These are phyloP conservation scores for Phycomyces nitens DNA, from an alignment of 192 early-diverging fungal genomes.

Conservation along the genomic window DNA sequence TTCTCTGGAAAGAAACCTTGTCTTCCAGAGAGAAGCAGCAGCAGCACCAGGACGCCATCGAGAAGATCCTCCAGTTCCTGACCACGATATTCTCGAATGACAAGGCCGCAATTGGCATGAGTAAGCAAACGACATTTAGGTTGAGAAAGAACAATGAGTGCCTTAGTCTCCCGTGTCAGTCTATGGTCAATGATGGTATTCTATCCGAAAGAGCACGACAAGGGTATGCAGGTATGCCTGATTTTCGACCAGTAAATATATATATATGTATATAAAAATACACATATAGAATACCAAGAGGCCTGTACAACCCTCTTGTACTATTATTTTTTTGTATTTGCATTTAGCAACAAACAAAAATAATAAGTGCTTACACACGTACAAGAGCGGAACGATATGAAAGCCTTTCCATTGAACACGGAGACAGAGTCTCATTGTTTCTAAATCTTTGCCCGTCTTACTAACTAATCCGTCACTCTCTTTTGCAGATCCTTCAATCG, in stretches of 20 bases:
- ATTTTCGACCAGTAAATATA: not conserved
- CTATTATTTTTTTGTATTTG: not conserved
- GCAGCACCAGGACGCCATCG: conserved; percentile 84
- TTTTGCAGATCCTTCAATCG: not conserved
- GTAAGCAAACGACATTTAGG: conserved; percentile 19
- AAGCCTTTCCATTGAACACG: not conserved
- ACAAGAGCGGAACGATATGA: not conserved
- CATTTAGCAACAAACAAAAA: not conserved
- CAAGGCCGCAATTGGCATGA: conserved; percentile 11
- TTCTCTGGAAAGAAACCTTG: conserved; percentile 80
- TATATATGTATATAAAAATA: too few species aligned
- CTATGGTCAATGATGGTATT: not conserved
- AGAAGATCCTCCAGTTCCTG: conserved; percentile 89
- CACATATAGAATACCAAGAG: not conserved
- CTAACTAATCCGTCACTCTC: too few species aligned
- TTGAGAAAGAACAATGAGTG: not conserved
- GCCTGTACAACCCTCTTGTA: too few species aligned
- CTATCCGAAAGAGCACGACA: not conserved
- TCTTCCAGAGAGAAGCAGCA: conserved; percentile 71
- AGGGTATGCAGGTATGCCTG: not conserved
- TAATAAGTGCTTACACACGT: not conserved
- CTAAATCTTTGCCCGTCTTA: not conserved
- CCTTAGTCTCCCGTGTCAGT: not conserved
- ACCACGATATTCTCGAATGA: conserved; percentile 77
- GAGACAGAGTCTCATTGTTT: not conserved